These are phyloP conservation scores for Neoboletus subvelutipes DNA, from an alignment of 768 basidiomycete genomes.

Conservation along the genomic window DNA sequence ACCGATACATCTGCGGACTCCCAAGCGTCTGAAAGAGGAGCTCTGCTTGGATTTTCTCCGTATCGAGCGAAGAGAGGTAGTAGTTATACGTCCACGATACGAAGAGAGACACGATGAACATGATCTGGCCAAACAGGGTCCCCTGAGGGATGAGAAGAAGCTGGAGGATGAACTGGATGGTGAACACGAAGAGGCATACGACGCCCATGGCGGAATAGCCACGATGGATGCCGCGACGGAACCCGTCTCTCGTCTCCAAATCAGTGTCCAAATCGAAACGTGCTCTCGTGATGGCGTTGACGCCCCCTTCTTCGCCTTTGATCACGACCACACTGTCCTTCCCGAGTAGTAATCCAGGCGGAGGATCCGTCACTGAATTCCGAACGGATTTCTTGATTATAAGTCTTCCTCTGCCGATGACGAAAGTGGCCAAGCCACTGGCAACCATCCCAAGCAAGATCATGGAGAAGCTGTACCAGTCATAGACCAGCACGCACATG, in stretches of 20 bases:
- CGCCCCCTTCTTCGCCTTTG: conserved; percentile 23
- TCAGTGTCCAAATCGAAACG: conserved; percentile 22
- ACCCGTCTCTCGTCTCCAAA: background rate
- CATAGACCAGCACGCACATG: conserved; percentile 24
- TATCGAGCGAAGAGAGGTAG: conserved; percentile 34
- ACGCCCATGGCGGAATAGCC: conserved; percentile 11
- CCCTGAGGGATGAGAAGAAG: conserved; percentile 35
- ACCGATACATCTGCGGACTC: conserved; percentile 13
- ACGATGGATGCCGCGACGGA: background rate
- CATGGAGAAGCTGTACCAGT: conserved; percentile 34
- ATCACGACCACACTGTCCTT: conserved; percentile 23
- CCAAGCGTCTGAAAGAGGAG: conserved; percentile 16
- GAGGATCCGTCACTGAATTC: conserved; percentile 17
- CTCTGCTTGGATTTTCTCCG: conserved; percentile 22
- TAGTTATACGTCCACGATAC: conserved; percentile 34
- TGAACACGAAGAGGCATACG: conserved; percentile 27
- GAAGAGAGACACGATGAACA: conserved; percentile 31
- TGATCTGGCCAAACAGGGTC: conserved; percentile 32
- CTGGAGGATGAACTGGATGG: conserved; percentile 31
- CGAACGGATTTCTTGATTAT: conserved; percentile 14
- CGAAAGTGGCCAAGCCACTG: conserved; percentile 27
- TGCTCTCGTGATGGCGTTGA: conserved; percentile 29
- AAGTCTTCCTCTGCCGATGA: conserved; percentile 26
- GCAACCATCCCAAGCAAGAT: conserved; percentile 32
- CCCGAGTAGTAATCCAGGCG: conserved; percentile 25